Evolutionary conservation across 495 filamentous ascomycete species (phyloP).

Genomic region (Hypomontagnella monticulosa): DNA sequence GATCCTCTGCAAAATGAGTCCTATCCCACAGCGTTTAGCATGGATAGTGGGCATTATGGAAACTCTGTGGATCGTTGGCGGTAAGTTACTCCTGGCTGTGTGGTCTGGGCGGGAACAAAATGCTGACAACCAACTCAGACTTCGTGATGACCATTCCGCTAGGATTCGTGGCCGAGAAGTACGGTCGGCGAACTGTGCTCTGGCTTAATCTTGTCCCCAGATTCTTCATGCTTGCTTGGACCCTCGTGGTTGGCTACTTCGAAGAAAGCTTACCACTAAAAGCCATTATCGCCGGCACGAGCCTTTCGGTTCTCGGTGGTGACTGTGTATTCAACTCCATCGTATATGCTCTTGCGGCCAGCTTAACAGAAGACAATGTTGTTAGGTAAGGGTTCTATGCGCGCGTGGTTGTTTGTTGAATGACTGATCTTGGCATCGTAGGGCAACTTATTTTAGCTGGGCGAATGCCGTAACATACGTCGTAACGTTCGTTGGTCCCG

Average conservation of each 20-base stretch:
- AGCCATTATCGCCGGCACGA: slow-evolving; percentile 49
- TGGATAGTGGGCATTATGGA: slow-evolving; percentile 57
- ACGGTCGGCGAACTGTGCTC: slow-evolving; percentile 50
- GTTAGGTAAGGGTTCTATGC: slow-evolving; percentile 44
- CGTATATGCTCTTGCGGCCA: slow-evolving; percentile 53
- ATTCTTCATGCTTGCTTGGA: slow-evolving; percentile 53
- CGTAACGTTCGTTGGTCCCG: slow-evolving; percentile 53
- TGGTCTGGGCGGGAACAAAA: not conserved
- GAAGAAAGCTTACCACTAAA: slow-evolving; percentile 48
- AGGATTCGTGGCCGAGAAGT: slow-evolving; percentile 51
- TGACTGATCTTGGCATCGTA: slow-evolving; percentile 25
- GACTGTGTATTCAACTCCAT: slow-evolving; percentile 60
- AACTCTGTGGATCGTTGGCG: slow-evolving; percentile 56
- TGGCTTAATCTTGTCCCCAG: slow-evolving; percentile 54
- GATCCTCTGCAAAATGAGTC: slow-evolving; percentile 57
- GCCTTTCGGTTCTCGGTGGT: slow-evolving; percentile 54
- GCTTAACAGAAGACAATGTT: slow-evolving; percentile 50
- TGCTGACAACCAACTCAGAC: slow-evolving; percentile 44
- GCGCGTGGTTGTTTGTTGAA: not conserved
- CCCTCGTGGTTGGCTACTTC: slow-evolving; percentile 52
- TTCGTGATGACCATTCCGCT: slow-evolving; percentile 59
- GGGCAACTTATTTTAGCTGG: slow-evolving; percentile 58
- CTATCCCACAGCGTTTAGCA: slow-evolving; percentile 55
- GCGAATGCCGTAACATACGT: slow-evolving; percentile 54
- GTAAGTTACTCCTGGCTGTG: slow-evolving; percentile 36